Percentiles rank a stretch among this genome's conserved stretches.
These are phyloP conservation scores for Limtongia smithiae DNA, from an alignment of 805 yeast genomes.

Conservation along the genomic window DNA sequence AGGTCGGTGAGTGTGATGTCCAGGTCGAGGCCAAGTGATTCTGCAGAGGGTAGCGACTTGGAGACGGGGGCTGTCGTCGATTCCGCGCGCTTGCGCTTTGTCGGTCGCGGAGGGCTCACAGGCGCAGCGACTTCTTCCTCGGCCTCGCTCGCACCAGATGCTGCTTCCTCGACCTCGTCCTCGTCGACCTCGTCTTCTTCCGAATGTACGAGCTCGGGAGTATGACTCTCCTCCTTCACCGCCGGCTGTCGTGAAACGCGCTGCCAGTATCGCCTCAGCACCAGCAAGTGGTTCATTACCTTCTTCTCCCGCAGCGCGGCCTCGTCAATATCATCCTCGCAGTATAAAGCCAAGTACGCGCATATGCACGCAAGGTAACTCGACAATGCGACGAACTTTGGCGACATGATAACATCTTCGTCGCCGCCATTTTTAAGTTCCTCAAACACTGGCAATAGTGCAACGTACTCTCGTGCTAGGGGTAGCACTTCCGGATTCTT, in stretches of 20 bases:
- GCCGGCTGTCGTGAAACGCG: constrained; percentile 59
- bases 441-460: constrained; percentile 44
- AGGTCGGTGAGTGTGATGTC: constrained; percentile 51
- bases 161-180: constrained; percentile 6
- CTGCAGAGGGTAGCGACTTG: constrained; percentile 3
- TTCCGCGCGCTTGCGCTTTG: constrained; percentile 24
- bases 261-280: constrained; percentile 61
- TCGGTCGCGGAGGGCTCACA: constrained; percentile 5
- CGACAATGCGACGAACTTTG: constrained; percentile 67
- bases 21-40: constrained; percentile 37
- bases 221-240: constrained; percentile 27
- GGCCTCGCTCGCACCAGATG: constrained; percentile 30
- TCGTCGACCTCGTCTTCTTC: constrained; percentile 35
- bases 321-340: constrained; percentile 51
- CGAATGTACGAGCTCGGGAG: constrained; percentile 16
- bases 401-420: constrained; percentile 26
- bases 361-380: constrained; percentile 76
- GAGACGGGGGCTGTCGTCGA: constrained; percentile 23
- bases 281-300: constrained; percentile 80
- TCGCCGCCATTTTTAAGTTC: constrained; percentile 22
- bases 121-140: constrained; percentile 33
- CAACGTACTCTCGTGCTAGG: constrained; percentile 56
- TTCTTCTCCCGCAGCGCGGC: constrained; percentile 75
- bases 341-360: constrained; percentile 72
- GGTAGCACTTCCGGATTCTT: constrained; percentile 84